Conservation (phyloP, 352 stramenopile genomes). For the Phytopythium helicoides region DNA sequence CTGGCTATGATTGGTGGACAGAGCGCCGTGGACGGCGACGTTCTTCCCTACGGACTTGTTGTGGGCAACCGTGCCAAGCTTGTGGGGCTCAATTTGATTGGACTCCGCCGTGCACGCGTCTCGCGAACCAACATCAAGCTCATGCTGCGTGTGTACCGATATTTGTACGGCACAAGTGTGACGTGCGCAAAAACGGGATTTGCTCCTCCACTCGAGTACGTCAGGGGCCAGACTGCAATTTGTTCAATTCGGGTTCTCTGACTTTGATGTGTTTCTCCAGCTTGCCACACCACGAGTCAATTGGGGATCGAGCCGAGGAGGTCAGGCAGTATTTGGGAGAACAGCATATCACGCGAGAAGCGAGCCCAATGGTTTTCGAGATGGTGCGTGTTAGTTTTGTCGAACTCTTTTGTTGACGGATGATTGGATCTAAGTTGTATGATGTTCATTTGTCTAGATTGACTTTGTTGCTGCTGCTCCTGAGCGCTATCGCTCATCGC, state of each 20-base stretch:
- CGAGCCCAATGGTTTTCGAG: constrained; percentile 50
- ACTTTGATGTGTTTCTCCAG: constrained; percentile 16
- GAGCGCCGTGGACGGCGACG: constrained; percentile 79
- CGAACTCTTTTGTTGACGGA: neutral
- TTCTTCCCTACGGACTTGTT: constrained; percentile 74
- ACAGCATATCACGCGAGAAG: constrained; percentile 30
- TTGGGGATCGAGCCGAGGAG: constrained; percentile 52
- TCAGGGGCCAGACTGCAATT: too few relatives aligned
- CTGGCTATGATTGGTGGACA: constrained; percentile 78
- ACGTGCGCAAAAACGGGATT: constrained; percentile 62
- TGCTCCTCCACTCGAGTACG: constrained; percentile 69
- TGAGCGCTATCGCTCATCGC: constrained; percentile 51
- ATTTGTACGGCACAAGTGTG: constrained; percentile 58
- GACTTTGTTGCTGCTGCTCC: constrained; percentile 64
- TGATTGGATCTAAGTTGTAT: constrained; percentile 4
- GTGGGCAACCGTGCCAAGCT: constrained; percentile 79
- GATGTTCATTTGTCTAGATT: constrained; percentile 32
- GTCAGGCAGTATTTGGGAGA: constrained; percentile 43
- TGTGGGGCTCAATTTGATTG: constrained; percentile 71
- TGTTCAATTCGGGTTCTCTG: neutral
- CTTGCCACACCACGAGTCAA: constrained; percentile 49
- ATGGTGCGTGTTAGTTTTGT: constrained; percentile 29
- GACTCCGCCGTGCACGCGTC: constrained; percentile 60
- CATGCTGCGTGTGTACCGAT: constrained; percentile 73
- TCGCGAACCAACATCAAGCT: constrained; percentile 69